Percentiles rank a stretch among this genome's conserved stretches.
Conservation (phyloP, 805 yeast species). For the Candida stauntonica region DNA sequence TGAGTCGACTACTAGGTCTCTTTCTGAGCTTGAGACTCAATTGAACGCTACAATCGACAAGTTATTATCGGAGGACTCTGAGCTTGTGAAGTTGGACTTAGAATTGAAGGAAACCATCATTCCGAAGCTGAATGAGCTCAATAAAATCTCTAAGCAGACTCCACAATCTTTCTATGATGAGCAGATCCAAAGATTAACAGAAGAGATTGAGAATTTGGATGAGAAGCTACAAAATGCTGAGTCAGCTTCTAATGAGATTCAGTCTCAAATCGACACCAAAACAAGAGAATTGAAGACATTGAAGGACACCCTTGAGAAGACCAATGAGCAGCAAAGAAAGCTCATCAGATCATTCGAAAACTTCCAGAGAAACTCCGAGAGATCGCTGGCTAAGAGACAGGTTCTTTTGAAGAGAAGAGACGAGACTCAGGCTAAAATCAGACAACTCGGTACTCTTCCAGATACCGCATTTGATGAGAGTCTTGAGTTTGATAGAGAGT, state of each 20-base stretch:
- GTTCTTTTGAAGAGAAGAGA: slow-evolving; percentile 58
- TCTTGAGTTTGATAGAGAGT: slow-evolving; percentile 36
- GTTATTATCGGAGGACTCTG: slow-evolving; percentile 43
- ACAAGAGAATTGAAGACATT: slow-evolving; percentile 28
- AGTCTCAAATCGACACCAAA: slow-evolving; percentile 18
- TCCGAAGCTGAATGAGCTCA: slow-evolving; percentile 45
- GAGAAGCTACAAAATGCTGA: slow-evolving; percentile 28
- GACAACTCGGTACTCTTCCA: slow-evolving; percentile 85
- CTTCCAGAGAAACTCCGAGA: slow-evolving; percentile 62
- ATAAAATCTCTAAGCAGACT: slow-evolving; percentile 22
- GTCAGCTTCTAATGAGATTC: slow-evolving; percentile 26
- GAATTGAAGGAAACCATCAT: slow-evolving; percentile 55
- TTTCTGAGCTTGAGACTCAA: slow-evolving; percentile 36
- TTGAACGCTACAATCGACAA: slow-evolving; percentile 38
- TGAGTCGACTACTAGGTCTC: slow-evolving; percentile 29
- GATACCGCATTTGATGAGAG: slow-evolving; percentile 64
- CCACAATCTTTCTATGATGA: slow-evolving; percentile 14
- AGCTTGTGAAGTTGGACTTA: slow-evolving; percentile 43
- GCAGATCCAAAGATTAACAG: slow-evolving; percentile 17
- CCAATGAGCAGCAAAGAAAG: slow-evolving; percentile 54
- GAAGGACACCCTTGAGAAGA: slow-evolving; percentile 39
- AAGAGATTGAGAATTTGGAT: slow-evolving; percentile 27
- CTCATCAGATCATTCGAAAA: slow-evolving; percentile 54
- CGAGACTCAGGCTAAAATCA: slow-evolving; percentile 65
- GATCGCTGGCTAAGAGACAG: slow-evolving; percentile 56